phyloP scores from a whole-genome alignment of 2,329 filamentous ascomycete species.

The Hypoxylon sp. region DNA sequence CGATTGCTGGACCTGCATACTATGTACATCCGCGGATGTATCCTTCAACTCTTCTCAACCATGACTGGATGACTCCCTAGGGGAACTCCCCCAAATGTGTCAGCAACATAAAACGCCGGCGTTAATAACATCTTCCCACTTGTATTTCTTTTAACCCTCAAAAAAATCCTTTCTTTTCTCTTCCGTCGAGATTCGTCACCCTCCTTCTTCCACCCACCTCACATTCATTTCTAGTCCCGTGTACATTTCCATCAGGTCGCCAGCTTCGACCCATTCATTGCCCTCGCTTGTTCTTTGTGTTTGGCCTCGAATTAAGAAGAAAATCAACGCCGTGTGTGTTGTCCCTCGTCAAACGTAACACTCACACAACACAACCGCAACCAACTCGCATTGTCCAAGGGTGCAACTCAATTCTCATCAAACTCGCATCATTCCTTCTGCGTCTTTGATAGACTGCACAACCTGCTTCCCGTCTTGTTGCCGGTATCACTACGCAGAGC shows the following conservation, averaged over 20 bases:
- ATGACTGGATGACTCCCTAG: neutral
- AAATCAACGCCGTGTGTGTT: slow-evolving; percentile 37
- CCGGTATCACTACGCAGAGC: slow-evolving; percentile 48
- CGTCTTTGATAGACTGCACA: slow-evolving; percentile 54
- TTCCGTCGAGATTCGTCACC: slow-evolving; percentile 35
- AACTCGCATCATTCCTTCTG: slow-evolving; percentile 49
- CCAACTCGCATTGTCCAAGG: slow-evolving; percentile 37
- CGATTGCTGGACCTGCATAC: slow-evolving; percentile 39
- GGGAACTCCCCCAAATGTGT: slow-evolving; percentile 7
- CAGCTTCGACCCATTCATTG: slow-evolving; percentile 49
- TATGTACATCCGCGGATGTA: neutral
- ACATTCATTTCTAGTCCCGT: slow-evolving; percentile 51
- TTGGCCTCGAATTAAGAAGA: slow-evolving; percentile 35
- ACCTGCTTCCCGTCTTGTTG: slow-evolving; percentile 35
- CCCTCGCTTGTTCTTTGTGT: slow-evolving; percentile 35
- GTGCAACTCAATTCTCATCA: slow-evolving; percentile 42
- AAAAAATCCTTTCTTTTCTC: slow-evolving; percentile 33
- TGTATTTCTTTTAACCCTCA: slow-evolving; percentile 41
- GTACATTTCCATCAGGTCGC: slow-evolving; percentile 50
- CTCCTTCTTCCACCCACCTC: slow-evolving; percentile 43
- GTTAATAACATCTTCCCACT: slow-evolving; percentile 35
- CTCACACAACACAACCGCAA: slow-evolving; percentile 31
- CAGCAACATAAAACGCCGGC: slow-evolving; percentile 37
- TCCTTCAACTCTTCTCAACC: slow-evolving; percentile 14
- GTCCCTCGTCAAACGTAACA: slow-evolving; percentile 46